Base-by-base conservation (phyloP, 345 rosid genomes). In the Linum lewisii region DNA sequence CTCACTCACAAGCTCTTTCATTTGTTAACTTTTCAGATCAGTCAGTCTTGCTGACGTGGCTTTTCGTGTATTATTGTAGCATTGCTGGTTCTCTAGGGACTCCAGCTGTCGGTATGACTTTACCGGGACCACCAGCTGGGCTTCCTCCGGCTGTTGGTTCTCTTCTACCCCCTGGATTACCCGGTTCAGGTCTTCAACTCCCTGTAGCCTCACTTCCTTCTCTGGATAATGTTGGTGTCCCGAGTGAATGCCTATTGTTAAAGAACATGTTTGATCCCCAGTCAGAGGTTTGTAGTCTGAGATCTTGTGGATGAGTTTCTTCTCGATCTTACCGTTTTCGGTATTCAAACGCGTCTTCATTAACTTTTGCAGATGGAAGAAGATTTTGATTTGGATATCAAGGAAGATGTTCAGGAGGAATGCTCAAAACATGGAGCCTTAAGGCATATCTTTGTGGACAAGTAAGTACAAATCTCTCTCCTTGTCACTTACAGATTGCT, bases 241-340 rank as follows among this genome's bases (percentile, higher is more conserved):
- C 90, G 34, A 85, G 85, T 34, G 96, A 88, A 73, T 91, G 90
- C 66, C 57, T 91, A 34, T 58, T 91, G 50, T 75, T 91, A 71
- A 91, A 88, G 80, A 91, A 91, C 63, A 86, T 91, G 98, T 91
- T 91, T 82, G 98, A 91, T 79, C 88, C 98, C 22, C 75, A 63
- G 18, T 15, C 65, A 55, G 98, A 91, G 98, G 98, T 91, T 58
- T 1, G 62, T 15, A n/a, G 15, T 21, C 15, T 44, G 5, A 7
- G 23, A 13, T 10, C 14, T 62, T 62, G 18, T 14, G 44, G 7
- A 22, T 11, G 47, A 42, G 47, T 42, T 11, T 42, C 47, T 11
- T 42, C 15, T 42, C 14, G 13, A 42, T 11, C 9, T 24, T 49
- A 5, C 6, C 11, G 5, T 11, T 25, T 32, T 19, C 6, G 32